Evolutionary conservation across 495 filamentous ascomycete species (phyloP), one percentile per base, ranked within the genome.

Genomic region (Penicillium crystallinum): DNA sequence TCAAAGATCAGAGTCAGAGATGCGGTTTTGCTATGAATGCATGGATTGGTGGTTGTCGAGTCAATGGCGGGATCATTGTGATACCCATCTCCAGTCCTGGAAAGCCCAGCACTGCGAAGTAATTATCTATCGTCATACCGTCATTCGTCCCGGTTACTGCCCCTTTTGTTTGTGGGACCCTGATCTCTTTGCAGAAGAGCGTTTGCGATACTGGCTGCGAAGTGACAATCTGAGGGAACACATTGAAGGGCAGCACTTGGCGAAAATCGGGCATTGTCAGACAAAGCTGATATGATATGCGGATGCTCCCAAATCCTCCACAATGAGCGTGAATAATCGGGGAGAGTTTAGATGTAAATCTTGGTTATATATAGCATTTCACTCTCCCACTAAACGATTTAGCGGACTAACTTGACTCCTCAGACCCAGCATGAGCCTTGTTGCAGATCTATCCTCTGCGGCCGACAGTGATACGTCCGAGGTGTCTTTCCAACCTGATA

Each of bases 1-100:
- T 14, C 10, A 39, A 46, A 40, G 52, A 46, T 31, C 27, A 41
- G 44, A 46, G n/a, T 46, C 30, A 27, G 5, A 34, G 27, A 31
- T 56, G 10, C 36, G 23, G 25, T 56, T 46, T 46, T 52, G 8
- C 40, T 56, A 56, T 25, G 11, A 56, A 41, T 56, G 21, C 12
- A 56, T 56, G 10, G 37, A 38, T 5, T 56, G 17, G 47, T 47
- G 18, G 15, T 31, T 36, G 6, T 41, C 38, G 23, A 29, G 34
- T 33, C 5, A 56, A 34, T 56, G 7, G 47, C n/a, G 44, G 23
- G n/a, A 54, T 21, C 18, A 58, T 42, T 38, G 17, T 31, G 17
- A 22, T 25, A 3, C 33, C 25, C 10, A 58, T 42, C 37, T 56
- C 35, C 5, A 46, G 44, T 47, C 1, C 3, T 52, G 9, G 35